Percentiles rank a stretch among this genome's conserved stretches.
These are phyloP conservation scores for Mycena latifolia DNA, from an alignment of 768 basidiomycete genomes.

Conservation along the genomic window DNA sequence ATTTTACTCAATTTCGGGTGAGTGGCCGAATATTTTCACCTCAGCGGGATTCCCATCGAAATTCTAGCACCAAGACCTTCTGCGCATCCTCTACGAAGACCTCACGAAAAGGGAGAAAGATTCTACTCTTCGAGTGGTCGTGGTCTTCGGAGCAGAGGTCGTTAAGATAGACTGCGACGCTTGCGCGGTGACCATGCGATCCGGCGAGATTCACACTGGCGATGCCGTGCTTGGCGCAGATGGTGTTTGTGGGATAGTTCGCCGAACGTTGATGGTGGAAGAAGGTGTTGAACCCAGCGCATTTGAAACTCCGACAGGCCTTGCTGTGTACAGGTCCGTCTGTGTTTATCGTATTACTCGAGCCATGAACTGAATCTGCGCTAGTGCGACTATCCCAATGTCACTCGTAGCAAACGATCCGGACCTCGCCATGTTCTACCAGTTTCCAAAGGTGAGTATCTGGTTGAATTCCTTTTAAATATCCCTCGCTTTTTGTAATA, in stretches of 20 bases:
- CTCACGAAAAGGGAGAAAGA: not conserved
- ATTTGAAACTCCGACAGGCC: not conserved
- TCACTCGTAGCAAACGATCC: not conserved
- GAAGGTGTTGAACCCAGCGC: not conserved
- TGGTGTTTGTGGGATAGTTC: constrained; percentile 12
- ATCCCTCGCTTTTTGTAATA: not conserved
- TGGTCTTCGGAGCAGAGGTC: constrained; percentile 18
- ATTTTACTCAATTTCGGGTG: constrained; percentile 6
- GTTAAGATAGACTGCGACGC: constrained; percentile 1
- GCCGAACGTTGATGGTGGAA: constrained; percentile 10
- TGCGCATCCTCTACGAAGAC: constrained; percentile 19
- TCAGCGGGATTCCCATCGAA: not conserved
- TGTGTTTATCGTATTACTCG: not conserved
- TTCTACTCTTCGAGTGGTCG: not conserved
- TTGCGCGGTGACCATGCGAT: constrained; percentile 12
- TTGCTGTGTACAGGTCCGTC: constrained; percentile 4
- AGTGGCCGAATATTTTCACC: not conserved
- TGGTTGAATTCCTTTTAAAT: not conserved
- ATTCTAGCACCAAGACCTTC: constrained; percentile 14
- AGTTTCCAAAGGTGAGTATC: not conserved
- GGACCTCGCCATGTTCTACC: constrained; percentile 1
- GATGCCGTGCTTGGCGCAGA: constrained; percentile 28
- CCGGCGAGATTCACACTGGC: constrained; percentile 7
- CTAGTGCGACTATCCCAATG: constrained; percentile 7
- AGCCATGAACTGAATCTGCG: not conserved